Conservation (phyloP, 768 basidiomycete species). For the Strobilomyces dryophilus region DNA sequence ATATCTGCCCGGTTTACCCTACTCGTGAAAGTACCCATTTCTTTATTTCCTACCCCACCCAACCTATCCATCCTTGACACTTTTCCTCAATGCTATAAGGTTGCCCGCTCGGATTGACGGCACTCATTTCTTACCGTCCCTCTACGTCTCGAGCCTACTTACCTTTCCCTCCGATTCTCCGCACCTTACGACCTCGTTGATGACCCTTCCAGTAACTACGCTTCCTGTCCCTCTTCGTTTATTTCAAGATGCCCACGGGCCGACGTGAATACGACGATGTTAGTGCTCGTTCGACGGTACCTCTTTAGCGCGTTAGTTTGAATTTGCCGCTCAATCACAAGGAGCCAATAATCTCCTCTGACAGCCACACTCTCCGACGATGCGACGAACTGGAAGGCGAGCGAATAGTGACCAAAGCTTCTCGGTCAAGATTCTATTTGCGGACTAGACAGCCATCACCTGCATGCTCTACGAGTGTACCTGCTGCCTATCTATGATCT, state of each 20-base stretch:
- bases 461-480: neutral
- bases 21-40: constrained; percentile 8
- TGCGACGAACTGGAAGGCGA: no score
- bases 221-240: neutral
- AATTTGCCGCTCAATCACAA: neutral
- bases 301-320: neutral
- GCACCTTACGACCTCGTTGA: constrained; percentile 9
- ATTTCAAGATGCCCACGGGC: neutral
- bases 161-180: neutral
- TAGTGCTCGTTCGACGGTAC: neutral
- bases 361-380: no score
- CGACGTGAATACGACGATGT: neutral
- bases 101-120: constrained; percentile 4
- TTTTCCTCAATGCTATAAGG: constrained; percentile 7
- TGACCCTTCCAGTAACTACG: constrained; percentile 4
- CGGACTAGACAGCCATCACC: no score
- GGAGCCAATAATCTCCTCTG: neutral
- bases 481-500: no score
- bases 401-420: no score
- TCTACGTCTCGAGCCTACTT: neutral
- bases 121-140: neutral
- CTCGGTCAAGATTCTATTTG: no score
- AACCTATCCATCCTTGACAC: neutral
- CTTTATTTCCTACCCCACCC: neutral
- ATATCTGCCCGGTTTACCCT: constrained; percentile 9